phyloP scores from a whole-genome alignment of 2,329 filamentous ascomycete species.

The Cladosporium halotolerans region DNA sequence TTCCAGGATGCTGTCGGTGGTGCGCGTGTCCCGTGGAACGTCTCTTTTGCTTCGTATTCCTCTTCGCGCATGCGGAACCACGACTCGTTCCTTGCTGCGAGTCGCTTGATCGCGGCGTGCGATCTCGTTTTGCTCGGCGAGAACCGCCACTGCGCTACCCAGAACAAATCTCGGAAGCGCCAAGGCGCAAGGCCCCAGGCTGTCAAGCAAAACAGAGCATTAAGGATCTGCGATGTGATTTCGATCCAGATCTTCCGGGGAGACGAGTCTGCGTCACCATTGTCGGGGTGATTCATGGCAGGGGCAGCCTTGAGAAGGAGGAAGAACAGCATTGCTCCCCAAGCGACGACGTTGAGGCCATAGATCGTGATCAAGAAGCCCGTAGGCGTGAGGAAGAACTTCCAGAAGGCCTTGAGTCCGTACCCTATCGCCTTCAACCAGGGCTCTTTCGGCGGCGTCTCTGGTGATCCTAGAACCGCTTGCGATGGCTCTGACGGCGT shows the following conservation, averaged over 20 bases:
- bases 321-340: conserved; percentile 87
- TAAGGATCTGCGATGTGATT: conserved; percentile 75
- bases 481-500: neutral
- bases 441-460: conserved; percentile 38
- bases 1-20: conserved; percentile 62
- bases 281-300: conserved; percentile 51
- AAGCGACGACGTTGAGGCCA: conserved; percentile 74
- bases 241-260: conserved; percentile 78
- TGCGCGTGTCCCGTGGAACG: conserved; percentile 53
- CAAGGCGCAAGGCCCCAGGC: conserved; percentile 76
- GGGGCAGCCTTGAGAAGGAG: conserved; percentile 69
- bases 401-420: conserved; percentile 58
- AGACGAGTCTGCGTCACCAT: conserved; percentile 41
- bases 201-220: conserved; percentile 78
- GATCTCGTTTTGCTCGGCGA: neutral
- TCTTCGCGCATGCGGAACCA: conserved; percentile 37
- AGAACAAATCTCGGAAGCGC: conserved; percentile 72
- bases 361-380: conserved; percentile 76
- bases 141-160: conserved; percentile 58
- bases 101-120: conserved; percentile 33
- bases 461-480: neutral
- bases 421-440: conserved; percentile 54
- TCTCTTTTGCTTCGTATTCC: neutral
- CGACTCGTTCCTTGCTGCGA: conserved; percentile 7
- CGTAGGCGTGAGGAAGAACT: conserved; percentile 66